A percentile compares a stretch with the other conserved stretches of the same genome.
phyloP scores from a whole-genome alignment of 1,284 basidiomycete species.

The Fomitiporia mediterranea region DNA sequence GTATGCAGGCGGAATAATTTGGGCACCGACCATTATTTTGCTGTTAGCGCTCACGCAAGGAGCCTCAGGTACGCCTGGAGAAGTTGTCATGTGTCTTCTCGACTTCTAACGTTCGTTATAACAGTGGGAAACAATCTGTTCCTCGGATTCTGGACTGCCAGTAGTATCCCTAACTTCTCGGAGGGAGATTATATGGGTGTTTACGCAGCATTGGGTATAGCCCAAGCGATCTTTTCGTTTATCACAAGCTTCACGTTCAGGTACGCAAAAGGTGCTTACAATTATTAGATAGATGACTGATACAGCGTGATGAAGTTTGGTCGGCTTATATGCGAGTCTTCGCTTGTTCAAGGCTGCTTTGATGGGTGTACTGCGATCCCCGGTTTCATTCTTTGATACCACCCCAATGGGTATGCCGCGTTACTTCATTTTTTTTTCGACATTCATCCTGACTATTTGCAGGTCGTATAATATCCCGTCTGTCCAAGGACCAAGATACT shows the following conservation, averaged over 20 bases:
- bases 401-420: constrained; percentile 65
- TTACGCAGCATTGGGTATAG: constrained; percentile 61
- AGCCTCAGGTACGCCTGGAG: constrained; percentile 24
- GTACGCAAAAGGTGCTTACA: constrained; percentile 31
- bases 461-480: constrained; percentile 54
- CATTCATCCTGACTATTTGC: constrained; percentile 14
- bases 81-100: not conserved
- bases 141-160: constrained; percentile 38
- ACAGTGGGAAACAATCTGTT: constrained; percentile 37
- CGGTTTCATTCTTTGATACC: constrained; percentile 77
- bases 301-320: constrained; percentile 39
- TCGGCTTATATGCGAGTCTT: constrained; percentile 53
- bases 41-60: constrained; percentile 23
- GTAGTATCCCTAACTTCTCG: constrained; percentile 40
- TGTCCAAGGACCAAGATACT: constrained; percentile 62
- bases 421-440: constrained; percentile 25
- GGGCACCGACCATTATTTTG: constrained; percentile 22
- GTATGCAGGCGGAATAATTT: constrained; percentile 29
- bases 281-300: not conserved
- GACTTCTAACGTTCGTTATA: not conserved
- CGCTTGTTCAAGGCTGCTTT: constrained; percentile 57
- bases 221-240: constrained; percentile 53
- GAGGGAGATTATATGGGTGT: constrained; percentile 64
- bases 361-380: constrained; percentile 56
- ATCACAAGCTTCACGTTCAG: constrained; percentile 48